These are phyloP conservation scores for Irpex rosettiformis DNA, from an alignment of 1,284 basidiomycete genomes.

Conservation along the genomic window DNA sequence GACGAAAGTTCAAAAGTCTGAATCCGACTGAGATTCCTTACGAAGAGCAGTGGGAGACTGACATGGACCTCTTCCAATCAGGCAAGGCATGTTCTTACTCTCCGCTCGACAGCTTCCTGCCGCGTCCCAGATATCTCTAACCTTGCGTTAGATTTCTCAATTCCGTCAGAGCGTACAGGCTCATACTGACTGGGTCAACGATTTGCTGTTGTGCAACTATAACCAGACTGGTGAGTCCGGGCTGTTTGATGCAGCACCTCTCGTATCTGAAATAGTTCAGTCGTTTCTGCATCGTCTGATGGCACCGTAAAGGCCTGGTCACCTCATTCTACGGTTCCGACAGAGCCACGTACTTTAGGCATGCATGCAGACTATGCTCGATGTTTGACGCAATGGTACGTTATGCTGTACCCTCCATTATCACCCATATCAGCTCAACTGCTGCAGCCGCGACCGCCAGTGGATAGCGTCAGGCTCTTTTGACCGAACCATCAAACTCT, in stretches of 20 bases:
- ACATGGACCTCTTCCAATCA: constrained; percentile 43
- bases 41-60: constrained; percentile 80
- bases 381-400: constrained; percentile 74
- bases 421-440: constrained; percentile 17
- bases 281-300: constrained; percentile 94
- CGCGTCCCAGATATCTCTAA: constrained; percentile 43
- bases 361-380: constrained; percentile 91
- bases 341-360: constrained; percentile 74
- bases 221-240: constrained; percentile 76
- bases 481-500: constrained; percentile 90
- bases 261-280: constrained; percentile 31
- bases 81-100: constrained; percentile 41
- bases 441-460: constrained; percentile 62
- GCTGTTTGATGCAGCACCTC: neutral
- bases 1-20: constrained; percentile 25
- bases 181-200: constrained; percentile 97
- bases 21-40: constrained; percentile 41
- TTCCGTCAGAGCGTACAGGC: constrained; percentile 85
- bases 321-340: constrained; percentile 62
- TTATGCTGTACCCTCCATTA: constrained; percentile 5
- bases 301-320: constrained; percentile 94
- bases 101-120: neutral
- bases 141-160: constrained; percentile 12
- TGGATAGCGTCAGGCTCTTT: constrained; percentile 95
- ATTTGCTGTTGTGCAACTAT: constrained; percentile 87